Evolutionary conservation across 2,329 filamentous ascomycete genomes (phyloP), one percentile per base, ranked within the genome.

Genomic region (Venturia oleaginea): DNA sequence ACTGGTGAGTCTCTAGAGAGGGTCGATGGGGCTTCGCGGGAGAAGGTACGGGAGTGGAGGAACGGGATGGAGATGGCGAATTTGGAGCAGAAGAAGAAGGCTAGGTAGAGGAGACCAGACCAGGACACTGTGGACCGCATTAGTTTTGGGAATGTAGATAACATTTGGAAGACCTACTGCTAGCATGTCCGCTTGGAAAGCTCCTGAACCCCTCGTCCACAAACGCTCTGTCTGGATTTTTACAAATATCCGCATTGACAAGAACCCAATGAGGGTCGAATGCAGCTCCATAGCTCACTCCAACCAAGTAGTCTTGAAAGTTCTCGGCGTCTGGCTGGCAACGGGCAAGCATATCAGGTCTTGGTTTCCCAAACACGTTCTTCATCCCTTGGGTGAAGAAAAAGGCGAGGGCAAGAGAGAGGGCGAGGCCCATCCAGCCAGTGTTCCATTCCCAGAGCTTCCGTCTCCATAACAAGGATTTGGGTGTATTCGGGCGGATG

Each of bases 391-490:
- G 86, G 0, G 92, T 93, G 70, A 95, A 86, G 75, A 94, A 86
- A 79, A 89, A 95, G 4, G 89, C 83, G 2, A 84, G 80, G 2
- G 87, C 85, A 11, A 91, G 79, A 2, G 89, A 85, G 22, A 96
- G 79, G 0, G 81, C 90, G 2, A 96, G 81, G 0, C 92, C 92
- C 70, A 96, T 85, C 85, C 88, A 91, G 65, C 90, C 92, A 2
- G 86, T 86, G 72, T 97, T 91, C 74, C 90, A 86, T 75, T 97
- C 92, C 92, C 93, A 97, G 1, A 96, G 74, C 77, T 94, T 96
- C 68, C 90, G 84, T 72, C 84, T 85, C 86, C 90, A 92, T 55
- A 92, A 80, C 63, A 90, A 76, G 4, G 81, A 75, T 67, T 81
- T 82, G 1, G 89, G 85, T 0, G 87, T 86, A 24, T 82, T 81